Evolutionary conservation across 176 grass and related monocot species (phyloP).

Genomic region (Raddia guianensis): DNA sequence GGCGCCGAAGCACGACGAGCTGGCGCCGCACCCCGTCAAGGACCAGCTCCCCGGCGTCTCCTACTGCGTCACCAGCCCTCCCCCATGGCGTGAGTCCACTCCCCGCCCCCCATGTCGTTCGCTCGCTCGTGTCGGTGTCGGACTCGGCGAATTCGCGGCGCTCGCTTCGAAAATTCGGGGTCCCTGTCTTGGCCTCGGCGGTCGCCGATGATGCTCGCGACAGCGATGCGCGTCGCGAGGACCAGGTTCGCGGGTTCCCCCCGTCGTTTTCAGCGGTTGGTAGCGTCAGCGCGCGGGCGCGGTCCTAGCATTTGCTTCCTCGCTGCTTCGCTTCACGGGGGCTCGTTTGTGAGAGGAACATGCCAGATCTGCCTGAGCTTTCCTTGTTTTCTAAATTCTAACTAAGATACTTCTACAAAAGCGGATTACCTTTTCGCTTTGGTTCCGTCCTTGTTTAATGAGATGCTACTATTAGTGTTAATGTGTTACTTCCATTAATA

Average conservation of each 20-base stretch:
- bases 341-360: constrained; percentile 20
- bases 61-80: constrained; percentile 98
- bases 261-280: constrained; percentile 40
- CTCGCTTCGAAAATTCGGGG: constrained; percentile 9
- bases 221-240: constrained; percentile 27
- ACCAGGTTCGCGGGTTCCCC: constrained; percentile 21
- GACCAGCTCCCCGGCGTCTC: constrained; percentile 86
- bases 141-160: background rate
- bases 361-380: constrained; percentile 54
- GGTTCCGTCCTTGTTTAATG: constrained; percentile 40
- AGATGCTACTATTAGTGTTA: background rate
- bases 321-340: background rate
- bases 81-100: constrained; percentile 83
- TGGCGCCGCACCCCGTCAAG: constrained; percentile 91
- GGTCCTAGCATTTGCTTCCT: background rate
- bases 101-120: background rate
- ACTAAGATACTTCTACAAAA: constrained; percentile 29
- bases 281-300: constrained; percentile 4
- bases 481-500: background rate
- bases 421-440: constrained; percentile 39
- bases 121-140: background rate
- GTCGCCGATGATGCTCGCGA: background rate
- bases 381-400: constrained; percentile 3
- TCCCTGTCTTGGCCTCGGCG: constrained; percentile 7
- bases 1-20: constrained; percentile 90